Evolutionary conservation across 2,329 filamentous ascomycete genomes (phyloP), one percentile per base, ranked within the genome.

Genomic region (Beauveria asiatica): DNA sequence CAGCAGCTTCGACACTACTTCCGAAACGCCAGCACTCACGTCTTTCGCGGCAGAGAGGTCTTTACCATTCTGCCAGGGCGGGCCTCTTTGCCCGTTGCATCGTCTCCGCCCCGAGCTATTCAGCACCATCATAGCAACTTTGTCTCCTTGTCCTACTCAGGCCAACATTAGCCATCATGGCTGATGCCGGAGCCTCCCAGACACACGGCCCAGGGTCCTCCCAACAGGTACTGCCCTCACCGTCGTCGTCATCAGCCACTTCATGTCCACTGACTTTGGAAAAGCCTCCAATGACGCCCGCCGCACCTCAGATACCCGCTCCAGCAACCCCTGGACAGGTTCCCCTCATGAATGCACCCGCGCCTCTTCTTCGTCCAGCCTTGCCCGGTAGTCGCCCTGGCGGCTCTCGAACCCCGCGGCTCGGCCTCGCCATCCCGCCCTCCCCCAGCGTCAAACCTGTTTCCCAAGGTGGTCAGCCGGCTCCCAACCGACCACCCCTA

Each of bases 371-470:
- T 60, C 88, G 91, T 63, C 89, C 91, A 59, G 90, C 91, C 63
- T 86, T 95, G 60, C 89, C 88, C 44, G 89, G 90, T 64, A 80
- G 78, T 65, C 82, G 85, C 67, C 80, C 80, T 64, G 80, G 79
- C 66, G 85, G 84, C 62, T 78, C 81, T 62, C 82, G 88, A 64
- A 80, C 88, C 57, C 91, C 91, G 30, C 86, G 89, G 67, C 82
- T 97, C 61, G 93, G 92, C 49, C 83, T 97, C 60, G 90, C 92
- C 50, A 97, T 97, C 61, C 93, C 93, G 42, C 86, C 89, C 1
- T 96, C 91, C 41, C 90, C 91, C 53, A 93, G 85, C 75, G 87
- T 81, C 63, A 90, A 92, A 73, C 86, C 92, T 2, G 84, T 94
- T 56, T 83, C 82, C 75, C 74, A 66, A 13, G 57, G 64, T 7